These are phyloP conservation scores for Termitomyces sp. DNA, from an alignment of 768 basidiomycete genomes.

Conservation along the genomic window DNA sequence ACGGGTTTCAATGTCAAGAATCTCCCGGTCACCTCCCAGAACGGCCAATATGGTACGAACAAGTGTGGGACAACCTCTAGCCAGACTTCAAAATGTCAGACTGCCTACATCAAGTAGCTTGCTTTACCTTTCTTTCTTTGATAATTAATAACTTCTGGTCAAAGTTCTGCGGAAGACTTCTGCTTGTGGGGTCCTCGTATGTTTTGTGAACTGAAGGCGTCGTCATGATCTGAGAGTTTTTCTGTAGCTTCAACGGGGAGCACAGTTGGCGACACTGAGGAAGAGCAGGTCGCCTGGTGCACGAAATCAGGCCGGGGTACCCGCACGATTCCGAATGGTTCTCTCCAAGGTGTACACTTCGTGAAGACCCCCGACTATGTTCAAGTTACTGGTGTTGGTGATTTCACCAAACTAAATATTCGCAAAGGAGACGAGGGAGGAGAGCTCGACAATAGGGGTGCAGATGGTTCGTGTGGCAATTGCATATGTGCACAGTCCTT, in stretches of 20 bases:
- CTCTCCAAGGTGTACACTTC: slow-evolving; percentile 65
- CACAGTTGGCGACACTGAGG: slow-evolving; percentile 64
- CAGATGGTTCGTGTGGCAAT: slow-evolving; percentile 37
- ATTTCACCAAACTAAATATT: slow-evolving; percentile 68
- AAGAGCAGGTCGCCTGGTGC: slow-evolving; percentile 70
- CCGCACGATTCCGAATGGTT: slow-evolving; percentile 64
- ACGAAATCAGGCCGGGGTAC: slow-evolving; percentile 67
- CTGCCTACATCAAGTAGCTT: slow-evolving; percentile 52
- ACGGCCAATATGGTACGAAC: slow-evolving; percentile 62
- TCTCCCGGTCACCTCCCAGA: slow-evolving; percentile 41
- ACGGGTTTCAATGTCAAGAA: slow-evolving; percentile 36
- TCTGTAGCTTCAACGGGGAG: slow-evolving; percentile 28
- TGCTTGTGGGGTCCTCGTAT: slow-evolving; percentile 62
- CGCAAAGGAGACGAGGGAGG: slow-evolving; percentile 50
- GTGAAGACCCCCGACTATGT: slow-evolving; percentile 62
- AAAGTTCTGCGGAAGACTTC: slow-evolving; percentile 58
- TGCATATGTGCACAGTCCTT: background rate
- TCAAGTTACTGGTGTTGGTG: slow-evolving; percentile 57
- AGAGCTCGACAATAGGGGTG: slow-evolving; percentile 71
- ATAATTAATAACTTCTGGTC: background rate
- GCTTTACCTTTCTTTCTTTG: slow-evolving; percentile 5
- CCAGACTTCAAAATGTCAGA: slow-evolving; percentile 65
- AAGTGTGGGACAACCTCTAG: slow-evolving; percentile 56
- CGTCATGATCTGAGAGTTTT: background rate
- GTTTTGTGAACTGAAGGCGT: slow-evolving; percentile 19